Evolutionary conservation across 148 eudicot genomes (phyloP).

Genomic region (Rhododendron simsii): DNA sequence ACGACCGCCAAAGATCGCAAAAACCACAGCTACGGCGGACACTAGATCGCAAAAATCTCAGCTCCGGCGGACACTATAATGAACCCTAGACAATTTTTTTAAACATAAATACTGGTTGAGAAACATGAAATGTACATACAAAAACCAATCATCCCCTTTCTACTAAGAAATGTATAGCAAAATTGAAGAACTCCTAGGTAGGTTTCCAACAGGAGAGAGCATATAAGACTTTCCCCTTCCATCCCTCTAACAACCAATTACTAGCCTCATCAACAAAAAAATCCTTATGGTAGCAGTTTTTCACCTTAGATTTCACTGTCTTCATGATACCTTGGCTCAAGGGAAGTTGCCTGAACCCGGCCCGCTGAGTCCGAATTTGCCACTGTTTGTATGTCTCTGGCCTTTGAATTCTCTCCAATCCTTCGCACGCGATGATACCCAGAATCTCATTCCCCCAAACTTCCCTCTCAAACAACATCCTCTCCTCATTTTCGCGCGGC

Average conservation of each 20-base stretch:
- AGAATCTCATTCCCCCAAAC: slow-evolving; percentile 34
- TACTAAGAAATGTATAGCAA: background rate
- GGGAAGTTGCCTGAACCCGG: background rate
- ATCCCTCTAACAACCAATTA: slow-evolving; percentile 52
- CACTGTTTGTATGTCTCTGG: background rate
- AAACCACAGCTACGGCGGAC: no score
- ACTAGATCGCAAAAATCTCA: no score
- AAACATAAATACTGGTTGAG: background rate
- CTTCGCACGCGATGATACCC: slow-evolving; percentile 41
- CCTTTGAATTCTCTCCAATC: background rate
- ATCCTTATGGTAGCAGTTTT: slow-evolving; percentile 39
- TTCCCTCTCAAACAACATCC: slow-evolving; percentile 39
- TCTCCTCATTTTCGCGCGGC: slow-evolving; percentile 31
- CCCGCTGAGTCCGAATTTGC: slow-evolving; percentile 26
- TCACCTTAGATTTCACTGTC: slow-evolving; percentile 27
- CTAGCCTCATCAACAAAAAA: slow-evolving; percentile 50
- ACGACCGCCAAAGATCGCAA: no score
- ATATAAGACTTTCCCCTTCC: slow-evolving; percentile 44
- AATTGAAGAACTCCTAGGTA: slow-evolving; percentile 7
- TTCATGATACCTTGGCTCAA: background rate
- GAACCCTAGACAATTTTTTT: no score
- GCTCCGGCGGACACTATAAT: no score
- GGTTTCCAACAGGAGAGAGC: slow-evolving; percentile 48
- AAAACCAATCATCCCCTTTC: background rate
- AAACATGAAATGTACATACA: background rate